phyloP scores from a whole-genome alignment of 495 filamentous ascomycete species.

The Lepidopterella palustris region DNA sequence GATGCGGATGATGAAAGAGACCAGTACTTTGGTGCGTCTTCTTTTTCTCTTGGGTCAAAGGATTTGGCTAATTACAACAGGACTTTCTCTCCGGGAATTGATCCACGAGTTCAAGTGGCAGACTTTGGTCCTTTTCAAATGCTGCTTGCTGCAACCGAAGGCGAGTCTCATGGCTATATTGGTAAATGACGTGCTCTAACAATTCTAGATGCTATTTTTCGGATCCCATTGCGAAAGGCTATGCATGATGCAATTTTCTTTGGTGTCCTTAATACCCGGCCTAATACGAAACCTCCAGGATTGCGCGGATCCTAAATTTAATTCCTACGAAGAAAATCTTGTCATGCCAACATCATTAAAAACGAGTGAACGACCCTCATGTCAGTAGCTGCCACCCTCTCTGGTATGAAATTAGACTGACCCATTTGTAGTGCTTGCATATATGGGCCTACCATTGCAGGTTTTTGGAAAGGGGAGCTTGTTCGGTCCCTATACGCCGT shows the following conservation, averaged over 20 bases:
- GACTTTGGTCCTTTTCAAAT: slow-evolving; percentile 90
- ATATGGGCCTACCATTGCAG: slow-evolving; percentile 91
- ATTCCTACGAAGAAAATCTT: slow-evolving; percentile 70
- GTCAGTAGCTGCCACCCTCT: slow-evolving; percentile 35
- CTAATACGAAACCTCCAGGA: slow-evolving; percentile 81
- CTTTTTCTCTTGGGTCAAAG: background rate
- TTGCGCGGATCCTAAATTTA: slow-evolving; percentile 83
- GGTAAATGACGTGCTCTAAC: too few species aligned
- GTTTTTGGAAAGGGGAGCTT: slow-evolving; percentile 96
- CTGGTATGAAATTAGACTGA: background rate
- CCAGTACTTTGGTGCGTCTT: slow-evolving; percentile 68
- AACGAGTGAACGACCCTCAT: slow-evolving; percentile 84
- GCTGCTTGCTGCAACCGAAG: slow-evolving; percentile 88
- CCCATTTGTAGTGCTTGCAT: slow-evolving; percentile 57
- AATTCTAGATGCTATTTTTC: slow-evolving; percentile 89
- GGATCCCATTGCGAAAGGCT: slow-evolving; percentile 87
- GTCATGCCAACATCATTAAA: slow-evolving; percentile 75
- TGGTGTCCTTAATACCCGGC: slow-evolving; percentile 89
- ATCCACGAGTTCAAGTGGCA: slow-evolving; percentile 91
- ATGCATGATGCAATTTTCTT: slow-evolving; percentile 97
- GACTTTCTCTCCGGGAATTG: slow-evolving; percentile 80
- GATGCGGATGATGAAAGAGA: slow-evolving; percentile 69
- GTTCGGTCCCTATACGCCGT: slow-evolving; percentile 92
- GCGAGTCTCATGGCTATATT: too few species aligned
- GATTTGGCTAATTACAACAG: slow-evolving; percentile 32